phyloP scores from a whole-genome alignment of 1,284 basidiomycete genomes.

The Cutaneotrichosporon sp. region DNA sequence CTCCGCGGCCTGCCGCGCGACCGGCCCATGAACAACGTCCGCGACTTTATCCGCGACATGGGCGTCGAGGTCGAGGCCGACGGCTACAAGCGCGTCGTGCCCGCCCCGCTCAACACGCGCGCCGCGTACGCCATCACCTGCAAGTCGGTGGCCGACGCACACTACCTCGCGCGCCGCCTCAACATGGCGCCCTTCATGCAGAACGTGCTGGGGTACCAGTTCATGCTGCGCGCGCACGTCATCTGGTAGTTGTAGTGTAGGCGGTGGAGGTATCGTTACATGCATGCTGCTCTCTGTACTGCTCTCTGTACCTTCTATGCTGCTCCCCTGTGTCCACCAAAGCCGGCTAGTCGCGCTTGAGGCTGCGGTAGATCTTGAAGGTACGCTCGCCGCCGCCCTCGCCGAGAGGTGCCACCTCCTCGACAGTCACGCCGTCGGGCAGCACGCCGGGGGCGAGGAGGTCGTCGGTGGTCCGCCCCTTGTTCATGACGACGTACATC shows the following conservation, averaged over 20 bases:
- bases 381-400: constrained; percentile 45
- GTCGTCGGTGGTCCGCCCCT: constrained; percentile 65
- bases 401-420: constrained; percentile 48
- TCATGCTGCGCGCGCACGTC: constrained; percentile 33
- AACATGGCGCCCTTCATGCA: constrained; percentile 33
- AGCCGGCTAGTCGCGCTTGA: constrained; percentile 52
- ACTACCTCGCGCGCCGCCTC: constrained; percentile 28
- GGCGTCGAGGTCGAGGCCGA: constrained; percentile 4
- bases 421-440: constrained; percentile 60
- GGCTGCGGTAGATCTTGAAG: constrained; percentile 44
- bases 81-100: background rate
- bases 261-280: constrained; percentile 22
- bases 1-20: constrained; percentile 17
- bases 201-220: constrained; percentile 18
- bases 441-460: constrained; percentile 61
- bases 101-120: background rate
- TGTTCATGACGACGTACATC: constrained; percentile 79
- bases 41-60: constrained; percentile 3
- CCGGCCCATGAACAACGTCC: background rate
- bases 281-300: constrained; percentile 25
- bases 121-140: constrained; percentile 24
- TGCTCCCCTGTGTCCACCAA: background rate
- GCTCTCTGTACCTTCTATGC: constrained; percentile 14
- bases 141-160: constrained; percentile 31
- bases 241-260: constrained; percentile 28